Conservation (phyloP, 345 rosid species). For the Hypericum androsaemum region DNA sequence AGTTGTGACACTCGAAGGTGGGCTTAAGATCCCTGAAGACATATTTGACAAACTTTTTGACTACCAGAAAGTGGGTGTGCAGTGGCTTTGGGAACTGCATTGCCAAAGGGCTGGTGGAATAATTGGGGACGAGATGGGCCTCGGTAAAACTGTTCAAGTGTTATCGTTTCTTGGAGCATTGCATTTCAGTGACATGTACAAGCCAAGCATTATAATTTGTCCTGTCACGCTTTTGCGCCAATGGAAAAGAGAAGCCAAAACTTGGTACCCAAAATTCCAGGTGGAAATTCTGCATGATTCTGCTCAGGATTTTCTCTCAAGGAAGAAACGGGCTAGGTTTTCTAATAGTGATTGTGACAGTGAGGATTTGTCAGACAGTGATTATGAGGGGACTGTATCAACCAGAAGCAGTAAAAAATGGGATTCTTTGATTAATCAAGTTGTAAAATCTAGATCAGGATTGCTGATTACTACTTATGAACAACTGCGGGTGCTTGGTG, state of each 20-base stretch:
- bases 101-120: conserved; percentile 99
- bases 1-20: conserved; percentile 68
- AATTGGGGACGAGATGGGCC: conserved; percentile 99
- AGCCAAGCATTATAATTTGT: conserved; percentile 85
- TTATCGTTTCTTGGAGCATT: conserved; percentile 86
- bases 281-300: conserved; percentile 94
- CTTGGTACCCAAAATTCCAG: conserved; percentile 69
- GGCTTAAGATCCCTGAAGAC: conserved; percentile 64
- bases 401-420: conserved; percentile 59
- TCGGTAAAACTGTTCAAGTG: conserved; percentile 93
- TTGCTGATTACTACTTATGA: conserved; percentile 89
- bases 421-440: conserved; percentile 74
- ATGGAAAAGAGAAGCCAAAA: conserved; percentile 91
- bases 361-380: conserved; percentile 60
- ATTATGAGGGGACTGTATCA: conserved; percentile 31
- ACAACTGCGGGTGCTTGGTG: conserved; percentile 82
- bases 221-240: conserved; percentile 90
- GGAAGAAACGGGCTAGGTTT: conserved; percentile 37
- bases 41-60: conserved; percentile 75
- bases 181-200: conserved; percentile 88
- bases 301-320: conserved; percentile 44
- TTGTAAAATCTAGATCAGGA: conserved; percentile 65
- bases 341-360: conserved; percentile 58
- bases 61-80: conserved; percentile 96
- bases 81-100: conserved; percentile 99